These are phyloP conservation scores for Carex littledalei DNA, from an alignment of 176 grass and related monocot species.

Conservation along the genomic window DNA sequence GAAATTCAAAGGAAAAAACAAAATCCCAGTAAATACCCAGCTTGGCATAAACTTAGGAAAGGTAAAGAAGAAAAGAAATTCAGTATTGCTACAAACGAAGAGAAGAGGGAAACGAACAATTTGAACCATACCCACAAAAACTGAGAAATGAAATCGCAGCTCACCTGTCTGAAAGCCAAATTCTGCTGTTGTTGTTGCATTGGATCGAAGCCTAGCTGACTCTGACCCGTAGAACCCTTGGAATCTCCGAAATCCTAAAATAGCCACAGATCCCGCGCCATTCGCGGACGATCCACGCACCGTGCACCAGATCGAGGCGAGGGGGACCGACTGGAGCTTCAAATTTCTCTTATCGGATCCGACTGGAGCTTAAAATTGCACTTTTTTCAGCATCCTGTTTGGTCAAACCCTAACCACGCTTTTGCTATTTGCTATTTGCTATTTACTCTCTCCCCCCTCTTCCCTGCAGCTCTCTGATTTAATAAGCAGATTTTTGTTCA, in stretches of 20 bases:
- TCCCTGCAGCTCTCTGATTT: slow-evolving; percentile 1
- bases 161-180: slow-evolving; percentile 39
- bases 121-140: not conserved
- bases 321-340: not conserved
- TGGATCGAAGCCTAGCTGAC: slow-evolving; percentile 37
- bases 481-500: slow-evolving; percentile 6
- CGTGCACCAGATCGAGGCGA: not conserved
- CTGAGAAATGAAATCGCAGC: not conserved
- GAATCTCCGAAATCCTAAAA: slow-evolving; percentile 24
- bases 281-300: slow-evolving; percentile 15
- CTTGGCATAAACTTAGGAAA: not conserved
- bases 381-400: slow-evolving; percentile 5
- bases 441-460: not conserved
- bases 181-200: slow-evolving; percentile 47
- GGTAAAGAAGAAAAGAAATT: not conserved
- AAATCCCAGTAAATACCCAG: not conserved
- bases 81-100: slow-evolving; percentile 2
- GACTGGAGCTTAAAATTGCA: slow-evolving; percentile 7
- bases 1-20: not conserved
- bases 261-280: slow-evolving; percentile 16
- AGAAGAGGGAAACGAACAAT: slow-evolving; percentile 8
- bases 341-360: not conserved
- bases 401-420: slow-evolving; percentile 27
- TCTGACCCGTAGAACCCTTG: slow-evolving; percentile 31
- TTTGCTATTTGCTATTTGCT: not conserved